These are phyloP conservation scores for Acanthamoeba royreba DNA, from an alignment of 208 protist species.

Conservation along the genomic window DNA sequence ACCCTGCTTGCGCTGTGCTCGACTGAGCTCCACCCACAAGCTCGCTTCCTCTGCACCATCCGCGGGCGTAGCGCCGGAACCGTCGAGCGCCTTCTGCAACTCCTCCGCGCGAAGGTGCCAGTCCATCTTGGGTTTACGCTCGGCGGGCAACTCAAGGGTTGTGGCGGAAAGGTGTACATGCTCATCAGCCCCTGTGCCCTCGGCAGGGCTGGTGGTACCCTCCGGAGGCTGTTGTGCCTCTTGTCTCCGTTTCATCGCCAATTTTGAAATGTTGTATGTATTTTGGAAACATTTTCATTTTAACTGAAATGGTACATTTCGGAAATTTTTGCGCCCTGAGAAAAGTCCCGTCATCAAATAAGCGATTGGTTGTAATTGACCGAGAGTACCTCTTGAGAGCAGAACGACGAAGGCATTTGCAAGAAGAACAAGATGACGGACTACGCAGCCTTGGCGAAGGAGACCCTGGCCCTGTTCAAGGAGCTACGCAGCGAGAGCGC, in stretches of 20 bases:
- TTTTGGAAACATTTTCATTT: no score
- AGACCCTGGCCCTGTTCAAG: background rate
- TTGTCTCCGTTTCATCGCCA: no score
- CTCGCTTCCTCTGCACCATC: background rate
- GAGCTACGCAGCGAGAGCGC: background rate
- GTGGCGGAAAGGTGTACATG: no score
- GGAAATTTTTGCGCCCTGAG: no score
- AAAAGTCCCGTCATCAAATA: no score
- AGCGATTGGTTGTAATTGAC: no score
- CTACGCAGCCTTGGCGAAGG: background rate
- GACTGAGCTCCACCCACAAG: background rate
- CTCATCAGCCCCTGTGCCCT: no score
- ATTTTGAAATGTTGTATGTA: no score
- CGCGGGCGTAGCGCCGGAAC: background rate
- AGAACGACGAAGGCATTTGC: background rate
- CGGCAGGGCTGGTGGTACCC: no score
- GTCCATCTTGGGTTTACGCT: background rate
- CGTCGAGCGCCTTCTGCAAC: background rate
- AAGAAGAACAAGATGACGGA: background rate
- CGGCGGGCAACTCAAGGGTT: background rate
- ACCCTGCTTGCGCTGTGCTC: background rate
- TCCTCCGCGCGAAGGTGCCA: background rate
- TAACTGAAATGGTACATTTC: no score
- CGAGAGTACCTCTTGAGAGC: no score
- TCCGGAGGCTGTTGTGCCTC: no score